Percentiles rank a stretch among this genome's conserved stretches.
Evolutionary conservation across 306 rosid genomes (phyloP).

Genomic region (Dryas drummondii): DNA sequence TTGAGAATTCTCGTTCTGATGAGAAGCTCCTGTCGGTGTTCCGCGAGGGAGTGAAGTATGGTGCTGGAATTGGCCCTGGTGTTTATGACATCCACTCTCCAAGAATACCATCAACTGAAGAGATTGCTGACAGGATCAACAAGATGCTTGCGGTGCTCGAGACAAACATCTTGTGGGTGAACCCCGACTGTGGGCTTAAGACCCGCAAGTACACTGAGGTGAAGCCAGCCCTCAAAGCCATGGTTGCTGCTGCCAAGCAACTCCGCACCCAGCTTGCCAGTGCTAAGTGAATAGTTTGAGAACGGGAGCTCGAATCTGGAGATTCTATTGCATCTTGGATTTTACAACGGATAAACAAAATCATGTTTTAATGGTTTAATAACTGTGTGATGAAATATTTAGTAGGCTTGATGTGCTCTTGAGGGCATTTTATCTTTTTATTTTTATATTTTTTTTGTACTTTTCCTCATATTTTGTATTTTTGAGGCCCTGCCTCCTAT

Average conservation of each 20-base stretch:
- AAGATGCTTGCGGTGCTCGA: slow-evolving; percentile 97
- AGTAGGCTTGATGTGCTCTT: slow-evolving; percentile 37
- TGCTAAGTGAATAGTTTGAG: slow-evolving; percentile 49
- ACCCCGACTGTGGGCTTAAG: slow-evolving; percentile 95
- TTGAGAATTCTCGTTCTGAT: slow-evolving; percentile 91
- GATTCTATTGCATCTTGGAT: slow-evolving; percentile 19
- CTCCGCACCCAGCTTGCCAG: slow-evolving; percentile 78
- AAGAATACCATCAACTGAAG: slow-evolving; percentile 84
- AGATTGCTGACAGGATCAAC: slow-evolving; percentile 86
- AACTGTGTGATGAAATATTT: slow-evolving; percentile 46
- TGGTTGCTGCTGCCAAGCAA: slow-evolving; percentile 83
- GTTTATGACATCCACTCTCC: slow-evolving; percentile 96
- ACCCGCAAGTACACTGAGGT: slow-evolving; percentile 89
- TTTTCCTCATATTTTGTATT: slow-evolving; percentile 34
- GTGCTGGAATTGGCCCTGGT: slow-evolving; percentile 97
- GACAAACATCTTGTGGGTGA: slow-evolving; percentile 91
- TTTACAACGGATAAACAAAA: background rate
- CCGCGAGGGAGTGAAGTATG: slow-evolving; percentile 95
- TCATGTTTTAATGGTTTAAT: slow-evolving; percentile 44
- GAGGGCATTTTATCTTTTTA: slow-evolving; percentile 31
- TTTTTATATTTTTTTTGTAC: background rate
- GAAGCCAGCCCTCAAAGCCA: slow-evolving; percentile 70
- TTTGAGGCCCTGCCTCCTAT: slow-evolving; percentile 43
- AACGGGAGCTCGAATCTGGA: background rate
- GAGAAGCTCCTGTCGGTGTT: slow-evolving; percentile 92